Base-by-base conservation (phyloP, 768 basidiomycete species). In the Boletus barrowsii region DNA sequence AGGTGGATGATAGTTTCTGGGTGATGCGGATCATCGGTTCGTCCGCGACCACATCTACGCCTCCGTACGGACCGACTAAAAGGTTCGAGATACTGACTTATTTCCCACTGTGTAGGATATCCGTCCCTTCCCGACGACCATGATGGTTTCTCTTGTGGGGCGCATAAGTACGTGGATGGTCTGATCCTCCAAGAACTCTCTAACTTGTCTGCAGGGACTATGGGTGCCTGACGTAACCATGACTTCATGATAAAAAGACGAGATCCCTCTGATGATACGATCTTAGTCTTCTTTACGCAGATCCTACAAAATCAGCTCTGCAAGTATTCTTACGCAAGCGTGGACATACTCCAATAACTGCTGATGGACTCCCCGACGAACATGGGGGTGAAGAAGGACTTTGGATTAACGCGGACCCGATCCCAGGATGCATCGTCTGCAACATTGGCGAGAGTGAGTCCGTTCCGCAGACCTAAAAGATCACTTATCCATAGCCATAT, bases 1-100 rank as follows among this genome's bases (percentile, higher is more conserved):
- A 87, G 66, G 86, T 95, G 0, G 82, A 91, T 54, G 84, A 95
- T 59, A 86, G 85, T 59, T 97, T 96, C 64, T 96, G 94, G 94
- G 81, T 85, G 6, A 84, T 93, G 87, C 80, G 93, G 5, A 75
- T 87, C 5, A 90, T 96, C 52, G 92, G 89, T 87, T 52, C 48
- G 59, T 48, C 26, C 49, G 20, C 3, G 20, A 18, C 18, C 20
- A 33, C 22, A 5, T 35, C 20, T 26, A 3, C 32, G 24, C 33
- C 49, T 14, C 18, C 49, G 1, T 15, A 30, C 5, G 20, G 13
- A 49, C 22, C 29, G 30, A 14, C 33, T 35, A 14, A 41, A 29
- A 45, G 26, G 20, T 26, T 26, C 15, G 33, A 36, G 18, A 29
- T 36, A 29, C 40, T 49, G 44, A 46, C 36, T 33, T 22, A 22